Percentiles rank a stretch among this genome's conserved stretches.
phyloP scores from a whole-genome alignment of 768 basidiomycete species.

The Tricholoma terreum region DNA sequence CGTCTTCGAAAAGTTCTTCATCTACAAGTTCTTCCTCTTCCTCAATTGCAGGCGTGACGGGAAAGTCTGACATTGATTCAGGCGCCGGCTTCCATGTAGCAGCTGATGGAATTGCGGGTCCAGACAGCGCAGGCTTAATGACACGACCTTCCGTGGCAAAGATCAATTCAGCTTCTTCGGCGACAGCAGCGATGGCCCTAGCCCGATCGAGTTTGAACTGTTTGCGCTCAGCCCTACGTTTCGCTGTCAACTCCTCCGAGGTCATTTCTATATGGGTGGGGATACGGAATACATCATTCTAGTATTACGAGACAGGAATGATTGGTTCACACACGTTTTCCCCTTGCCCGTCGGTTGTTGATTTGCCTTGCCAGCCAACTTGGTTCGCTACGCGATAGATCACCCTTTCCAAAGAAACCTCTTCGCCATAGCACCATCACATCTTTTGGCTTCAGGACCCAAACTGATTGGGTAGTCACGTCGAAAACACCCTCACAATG shows the following conservation, averaged over 20 bases:
- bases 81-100: conserved; percentile 70
- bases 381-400: conserved; percentile 91
- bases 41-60: conserved; percentile 21
- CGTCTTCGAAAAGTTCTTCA: conserved; percentile 55
- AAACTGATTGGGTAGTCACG: conserved; percentile 77
- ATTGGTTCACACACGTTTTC: conserved; percentile 49
- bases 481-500: conserved; percentile 79
- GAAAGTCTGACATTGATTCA: conserved; percentile 12
- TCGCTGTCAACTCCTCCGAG: conserved; percentile 88
- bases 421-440: conserved; percentile 75
- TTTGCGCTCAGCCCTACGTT: conserved; percentile 81
- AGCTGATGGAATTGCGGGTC: conserved; percentile 68
- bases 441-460: conserved; percentile 67
- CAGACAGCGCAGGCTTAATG: conserved; percentile 55
- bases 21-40: conserved; percentile 33
- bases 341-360: conserved; percentile 55
- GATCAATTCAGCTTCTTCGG: conserved; percentile 73
- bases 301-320: not conserved
- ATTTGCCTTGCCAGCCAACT: conserved; percentile 85
- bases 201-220: conserved; percentile 95
- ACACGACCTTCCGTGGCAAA: conserved; percentile 70
- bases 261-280: conserved; percentile 55
- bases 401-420: conserved; percentile 98
- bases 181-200: conserved; percentile 77
- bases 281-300: conserved; percentile 1